Base-by-base conservation (phyloP, 352 stramenopile species). In the Pythium coloratum region DNA sequence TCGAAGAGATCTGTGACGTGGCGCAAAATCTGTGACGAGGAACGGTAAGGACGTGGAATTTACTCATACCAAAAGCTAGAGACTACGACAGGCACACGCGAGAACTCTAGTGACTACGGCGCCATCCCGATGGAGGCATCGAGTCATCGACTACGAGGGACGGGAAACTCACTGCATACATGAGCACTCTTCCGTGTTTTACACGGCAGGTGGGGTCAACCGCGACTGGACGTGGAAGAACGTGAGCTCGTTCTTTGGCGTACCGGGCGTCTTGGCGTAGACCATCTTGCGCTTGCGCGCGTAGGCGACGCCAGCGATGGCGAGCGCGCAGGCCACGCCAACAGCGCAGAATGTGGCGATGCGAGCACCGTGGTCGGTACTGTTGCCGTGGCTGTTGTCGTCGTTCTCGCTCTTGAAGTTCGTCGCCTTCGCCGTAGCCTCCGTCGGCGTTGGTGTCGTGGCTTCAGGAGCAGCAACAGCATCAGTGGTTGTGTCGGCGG, bases 171-270 rank as follows among this genome's bases (percentile, higher is more conserved):
- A 62, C 28, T 26, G 14, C 14, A 58, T 60, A 34, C n/a, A 47
- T 24, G 13, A 54, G 47, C 20, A 10, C 36, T 7, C 20, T 32
- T 9, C 5, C 3, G 18, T 40, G 33, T 24, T 72, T 58, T 24
- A 70, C 9, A 72, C 69, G 28, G 49, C n/a, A 28, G 74, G 74
- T 24, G 74, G 74, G 33, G 74, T 81, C 28, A 81, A 62, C 3
- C 64, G 64, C n/a, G 38, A 66, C 61, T 81, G 67, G 40, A 76
- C 75, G 54, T 76, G 74, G 55, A 78, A 81, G 62, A 78, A 81
- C 28, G 71, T 72, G 12, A 69, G 53, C 64, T 73, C 47, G 33
- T 77, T 70, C 58, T 70, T 59, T n/a, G 71, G 71, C 26, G 71
- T 81, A 56, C 71, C 71, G 1, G 74, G 71, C 0, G 73, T 78